Conservation (phyloP, 306 rosid genomes). For the Trichosanthes cucumerina region DNA sequence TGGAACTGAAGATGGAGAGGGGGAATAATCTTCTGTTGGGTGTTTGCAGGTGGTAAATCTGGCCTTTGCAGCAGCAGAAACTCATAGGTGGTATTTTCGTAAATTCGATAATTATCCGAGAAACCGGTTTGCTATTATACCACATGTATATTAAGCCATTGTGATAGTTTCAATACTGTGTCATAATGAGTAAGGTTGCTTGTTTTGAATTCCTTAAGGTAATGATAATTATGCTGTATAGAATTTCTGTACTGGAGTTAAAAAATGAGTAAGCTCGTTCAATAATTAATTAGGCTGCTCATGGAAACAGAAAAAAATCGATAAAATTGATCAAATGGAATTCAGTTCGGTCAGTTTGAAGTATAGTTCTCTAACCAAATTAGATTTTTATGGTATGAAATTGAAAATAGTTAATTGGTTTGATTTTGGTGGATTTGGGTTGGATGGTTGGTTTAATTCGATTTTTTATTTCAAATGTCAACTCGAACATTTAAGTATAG, state of each 20-base stretch:
- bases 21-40: background rate
- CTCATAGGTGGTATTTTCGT: conserved; percentile 64
- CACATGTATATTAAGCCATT: conserved; percentile 31
- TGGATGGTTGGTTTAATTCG: background rate
- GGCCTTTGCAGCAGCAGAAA: conserved; percentile 65
- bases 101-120: conserved; percentile 73
- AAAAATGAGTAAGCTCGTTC: background rate
- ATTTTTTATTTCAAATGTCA: too few species aligned
- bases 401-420: background rate
- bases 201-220: background rate
- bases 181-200: background rate
- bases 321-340: too few species aligned
- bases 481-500: too few species aligned
- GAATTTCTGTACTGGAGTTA: background rate
- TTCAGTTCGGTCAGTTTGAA: background rate
- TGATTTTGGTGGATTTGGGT: background rate
- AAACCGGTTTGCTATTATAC: conserved; percentile 47
- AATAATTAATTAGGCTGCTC: background rate
- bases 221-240: background rate
- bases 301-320: background rate
- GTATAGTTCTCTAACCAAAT: background rate
- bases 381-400: background rate
- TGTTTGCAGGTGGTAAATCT: conserved; percentile 59
- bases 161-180: background rate
- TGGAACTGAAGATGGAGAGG: background rate